These are phyloP conservation scores for Candida albicans DNA, from an alignment of 1,139 yeast genomes.

Conservation along the genomic window DNA sequence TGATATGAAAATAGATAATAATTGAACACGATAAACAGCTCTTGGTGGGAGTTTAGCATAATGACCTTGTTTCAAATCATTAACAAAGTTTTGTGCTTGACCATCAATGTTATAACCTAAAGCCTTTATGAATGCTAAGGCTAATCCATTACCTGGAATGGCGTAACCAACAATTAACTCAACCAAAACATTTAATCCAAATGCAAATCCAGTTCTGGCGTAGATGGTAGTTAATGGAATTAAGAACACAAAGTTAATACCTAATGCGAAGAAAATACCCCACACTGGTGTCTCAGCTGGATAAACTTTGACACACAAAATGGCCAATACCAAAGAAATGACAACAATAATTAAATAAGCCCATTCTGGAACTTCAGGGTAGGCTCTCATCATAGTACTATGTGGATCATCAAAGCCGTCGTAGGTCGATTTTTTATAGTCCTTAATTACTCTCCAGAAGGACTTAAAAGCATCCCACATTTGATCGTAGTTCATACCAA, in stretches of 20 bases:
- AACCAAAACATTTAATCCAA: slow-evolving; percentile 57
- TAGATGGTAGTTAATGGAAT: slow-evolving; percentile 50
- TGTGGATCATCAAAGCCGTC: slow-evolving; percentile 49
- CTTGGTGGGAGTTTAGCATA: slow-evolving; percentile 62
- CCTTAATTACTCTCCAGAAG: slow-evolving; percentile 8
- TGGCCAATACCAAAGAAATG: slow-evolving; percentile 49
- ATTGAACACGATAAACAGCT: slow-evolving; percentile 57
- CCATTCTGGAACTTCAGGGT: slow-evolving; percentile 65
- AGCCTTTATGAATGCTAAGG: slow-evolving; percentile 57
- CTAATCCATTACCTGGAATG: slow-evolving; percentile 60
- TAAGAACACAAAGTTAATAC: slow-evolving; percentile 53
- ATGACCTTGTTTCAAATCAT: slow-evolving; percentile 59
- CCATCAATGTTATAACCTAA: slow-evolving; percentile 58
- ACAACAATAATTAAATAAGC: slow-evolving; percentile 51
- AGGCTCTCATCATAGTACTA: slow-evolving; percentile 52
- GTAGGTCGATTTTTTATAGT: slow-evolving; percentile 15
- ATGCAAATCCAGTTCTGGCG: slow-evolving; percentile 51
- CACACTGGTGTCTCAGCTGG: slow-evolving; percentile 55
- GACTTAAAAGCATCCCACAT: slow-evolving; percentile 15
- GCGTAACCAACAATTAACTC: slow-evolving; percentile 64
- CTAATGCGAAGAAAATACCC: slow-evolving; percentile 59
- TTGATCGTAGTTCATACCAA: slow-evolving; percentile 29
- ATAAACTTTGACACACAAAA: slow-evolving; percentile 47
- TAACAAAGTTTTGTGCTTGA: slow-evolving; percentile 55
- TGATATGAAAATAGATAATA: slow-evolving; percentile 40